These are phyloP conservation scores for Blastobotrys elegans DNA, from an alignment of 1,139 yeast species.

Conservation along the genomic window DNA sequence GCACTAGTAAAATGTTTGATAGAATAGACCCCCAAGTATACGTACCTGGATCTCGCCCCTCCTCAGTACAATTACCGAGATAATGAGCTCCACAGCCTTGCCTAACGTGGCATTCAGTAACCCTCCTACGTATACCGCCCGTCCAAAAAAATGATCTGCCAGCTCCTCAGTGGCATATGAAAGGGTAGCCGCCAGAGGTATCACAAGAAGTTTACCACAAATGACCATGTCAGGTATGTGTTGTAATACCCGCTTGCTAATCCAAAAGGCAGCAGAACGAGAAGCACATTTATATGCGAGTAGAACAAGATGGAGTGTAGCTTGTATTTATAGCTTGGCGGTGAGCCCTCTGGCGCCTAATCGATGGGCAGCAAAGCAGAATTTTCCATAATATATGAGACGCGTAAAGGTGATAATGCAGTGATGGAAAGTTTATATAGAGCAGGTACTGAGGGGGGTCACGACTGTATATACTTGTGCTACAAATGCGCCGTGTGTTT, in stretches of 20 bases:
- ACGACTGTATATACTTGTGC: no score
- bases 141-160: constrained; percentile 70
- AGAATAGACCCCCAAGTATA: constrained; percentile 91
- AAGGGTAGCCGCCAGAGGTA: constrained; percentile 83
- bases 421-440: no score
- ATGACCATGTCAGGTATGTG: constrained; percentile 56
- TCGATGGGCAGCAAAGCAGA: background rate
- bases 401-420: no score
- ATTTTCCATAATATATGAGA: background rate
- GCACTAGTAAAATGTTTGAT: constrained; percentile 77
- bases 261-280: constrained; percentile 86
- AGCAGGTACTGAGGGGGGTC: no score
- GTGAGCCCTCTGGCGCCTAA: background rate
- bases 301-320: constrained; percentile 16
- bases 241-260: constrained; percentile 58
- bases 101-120: constrained; percentile 94
- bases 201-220: constrained; percentile 78
- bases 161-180: constrained; percentile 92
- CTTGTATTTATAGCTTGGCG: constrained; percentile 14
- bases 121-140: constrained; percentile 79
- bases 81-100: constrained; percentile 88
- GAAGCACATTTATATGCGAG: constrained; percentile 70
- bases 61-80: constrained; percentile 76
- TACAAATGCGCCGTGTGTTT: no score
- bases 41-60: constrained; percentile 88